A percentile compares a stretch with the other conserved stretches of the same genome.
Evolutionary conservation across 2,329 filamentous ascomycete genomes (phyloP).

Genomic region (Colletotrichum incanum): DNA sequence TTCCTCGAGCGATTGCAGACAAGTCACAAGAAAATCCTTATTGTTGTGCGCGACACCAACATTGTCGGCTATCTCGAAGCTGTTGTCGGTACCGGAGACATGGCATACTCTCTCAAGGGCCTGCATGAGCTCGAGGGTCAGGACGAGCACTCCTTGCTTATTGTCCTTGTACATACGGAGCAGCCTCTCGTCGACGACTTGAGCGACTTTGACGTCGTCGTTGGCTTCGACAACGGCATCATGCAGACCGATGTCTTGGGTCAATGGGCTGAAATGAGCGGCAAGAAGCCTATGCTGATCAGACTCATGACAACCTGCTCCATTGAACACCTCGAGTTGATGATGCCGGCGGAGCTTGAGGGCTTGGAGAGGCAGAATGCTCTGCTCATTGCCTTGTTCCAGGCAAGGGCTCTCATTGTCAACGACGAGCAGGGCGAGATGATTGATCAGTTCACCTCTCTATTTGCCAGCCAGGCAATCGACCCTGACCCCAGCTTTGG

Average conservation of each 20-base stretch:
- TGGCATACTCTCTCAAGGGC: constrained; percentile 55
- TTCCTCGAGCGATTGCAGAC: constrained; percentile 63
- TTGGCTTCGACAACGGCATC: constrained; percentile 70
- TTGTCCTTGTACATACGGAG: constrained; percentile 61
- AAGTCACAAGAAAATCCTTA: constrained; percentile 64
- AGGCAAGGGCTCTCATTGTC: constrained; percentile 48
- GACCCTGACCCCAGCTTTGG: constrained; percentile 56
- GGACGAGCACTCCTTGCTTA: constrained; percentile 51
- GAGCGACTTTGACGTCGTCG: constrained; percentile 64
- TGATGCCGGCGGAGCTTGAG: constrained; percentile 58
- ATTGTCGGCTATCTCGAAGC: constrained; percentile 68
- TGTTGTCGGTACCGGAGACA: constrained; percentile 59
- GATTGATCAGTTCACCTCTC: constrained; percentile 60
- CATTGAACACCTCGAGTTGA: constrained; percentile 69
- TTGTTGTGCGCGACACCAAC: constrained; percentile 67
- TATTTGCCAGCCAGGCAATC: constrained; percentile 64
- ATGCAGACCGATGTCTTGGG: constrained; percentile 51
- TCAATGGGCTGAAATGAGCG: constrained; percentile 36
- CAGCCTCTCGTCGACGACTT: constrained; percentile 56
- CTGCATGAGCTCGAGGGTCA: constrained; percentile 52
- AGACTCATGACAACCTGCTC: constrained; percentile 66
- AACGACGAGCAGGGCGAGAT: constrained; percentile 48
- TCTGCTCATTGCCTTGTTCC: constrained; percentile 53
- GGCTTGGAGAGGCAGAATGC: constrained; percentile 64
- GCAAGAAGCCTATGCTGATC: constrained; percentile 61